phyloP scores from a whole-genome alignment of 345 rosid species.

The Alliaria petiolata region DNA sequence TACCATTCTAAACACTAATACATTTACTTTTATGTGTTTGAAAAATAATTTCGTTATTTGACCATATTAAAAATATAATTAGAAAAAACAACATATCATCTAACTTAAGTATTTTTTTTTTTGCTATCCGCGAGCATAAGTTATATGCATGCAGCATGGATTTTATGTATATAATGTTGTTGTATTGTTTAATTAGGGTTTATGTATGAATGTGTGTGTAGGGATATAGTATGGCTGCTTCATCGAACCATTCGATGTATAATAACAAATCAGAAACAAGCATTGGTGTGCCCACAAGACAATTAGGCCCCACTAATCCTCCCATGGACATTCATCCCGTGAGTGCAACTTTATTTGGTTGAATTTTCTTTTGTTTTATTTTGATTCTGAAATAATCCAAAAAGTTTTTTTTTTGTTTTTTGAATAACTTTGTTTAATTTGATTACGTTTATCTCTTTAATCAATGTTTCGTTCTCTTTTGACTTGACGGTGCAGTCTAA shows the following conservation, averaged over 20 bases:
- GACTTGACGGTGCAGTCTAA: constrained; percentile 44
- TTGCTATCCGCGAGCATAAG: background rate
- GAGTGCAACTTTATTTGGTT: constrained; percentile 29
- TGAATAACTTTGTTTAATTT: background rate
- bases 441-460: background rate
- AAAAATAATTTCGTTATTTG: too few relatives aligned
- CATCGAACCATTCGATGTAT: constrained; percentile 23
- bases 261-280: constrained; percentile 26
- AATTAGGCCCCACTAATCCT: constrained; percentile 41
- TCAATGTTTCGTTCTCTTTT: background rate
- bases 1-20: too few relatives aligned
- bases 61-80: too few relatives aligned
- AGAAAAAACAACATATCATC: too few relatives aligned
- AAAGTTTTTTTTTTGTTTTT: too few relatives aligned
- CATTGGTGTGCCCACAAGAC: constrained; percentile 40
- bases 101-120: too few relatives aligned
- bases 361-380: background rate
- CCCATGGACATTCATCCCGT: constrained; percentile 70
- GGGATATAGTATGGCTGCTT: constrained; percentile 31
- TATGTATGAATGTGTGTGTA: background rate
- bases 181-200: background rate
- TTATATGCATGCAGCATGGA: background rate
- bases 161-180: background rate
- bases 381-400: background rate
- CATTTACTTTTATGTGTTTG: too few relatives aligned